Conservation (phyloP, 306 rosid genomes). For the Cicer pinnatifidum region DNA sequence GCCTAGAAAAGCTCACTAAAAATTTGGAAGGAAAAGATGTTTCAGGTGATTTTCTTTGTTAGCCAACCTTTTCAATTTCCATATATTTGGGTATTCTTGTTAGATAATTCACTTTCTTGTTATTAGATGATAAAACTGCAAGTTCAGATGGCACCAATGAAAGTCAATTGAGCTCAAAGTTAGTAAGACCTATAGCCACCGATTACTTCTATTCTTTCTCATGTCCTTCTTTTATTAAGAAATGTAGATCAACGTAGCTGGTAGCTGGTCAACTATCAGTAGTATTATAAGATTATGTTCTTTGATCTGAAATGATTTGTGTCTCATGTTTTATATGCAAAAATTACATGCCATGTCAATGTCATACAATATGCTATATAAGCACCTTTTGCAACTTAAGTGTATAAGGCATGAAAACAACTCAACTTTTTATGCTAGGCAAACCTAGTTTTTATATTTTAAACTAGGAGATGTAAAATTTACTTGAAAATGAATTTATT, state of each 20-base stretch:
- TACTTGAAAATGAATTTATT: slow-evolving; percentile 13
- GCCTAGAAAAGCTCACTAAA: slow-evolving; percentile 66
- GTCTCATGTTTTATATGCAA: slow-evolving; percentile 22
- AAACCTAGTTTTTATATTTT: slow-evolving; percentile 19
- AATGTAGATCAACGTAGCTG: not conserved
- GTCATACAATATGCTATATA: slow-evolving; percentile 9
- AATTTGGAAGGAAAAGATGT: slow-evolving; percentile 58
- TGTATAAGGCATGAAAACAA: slow-evolving; percentile 10
- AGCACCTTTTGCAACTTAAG: slow-evolving; percentile 12
- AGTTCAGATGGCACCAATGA: slow-evolving; percentile 43
- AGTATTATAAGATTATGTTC: slow-evolving; percentile 1
- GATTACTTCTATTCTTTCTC: slow-evolving; percentile 24
- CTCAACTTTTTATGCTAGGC: not conserved
- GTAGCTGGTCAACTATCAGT: not conserved
- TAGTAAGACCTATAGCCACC: slow-evolving; percentile 39
- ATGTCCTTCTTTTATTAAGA: slow-evolving; percentile 17
- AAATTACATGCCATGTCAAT: not conserved
- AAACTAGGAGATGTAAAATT: slow-evolving; percentile 29
- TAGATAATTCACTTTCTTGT: slow-evolving; percentile 33
- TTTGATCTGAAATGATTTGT: not conserved
- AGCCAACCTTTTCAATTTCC: slow-evolving; percentile 25
- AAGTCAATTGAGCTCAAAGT: slow-evolving; percentile 61
- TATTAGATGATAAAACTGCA: slow-evolving; percentile 52
- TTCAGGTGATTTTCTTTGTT: slow-evolving; percentile 57
- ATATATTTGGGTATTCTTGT: slow-evolving; percentile 23